Conservation (phyloP, 495 filamentous ascomycete species). For the Neurospora sp. region DNA sequence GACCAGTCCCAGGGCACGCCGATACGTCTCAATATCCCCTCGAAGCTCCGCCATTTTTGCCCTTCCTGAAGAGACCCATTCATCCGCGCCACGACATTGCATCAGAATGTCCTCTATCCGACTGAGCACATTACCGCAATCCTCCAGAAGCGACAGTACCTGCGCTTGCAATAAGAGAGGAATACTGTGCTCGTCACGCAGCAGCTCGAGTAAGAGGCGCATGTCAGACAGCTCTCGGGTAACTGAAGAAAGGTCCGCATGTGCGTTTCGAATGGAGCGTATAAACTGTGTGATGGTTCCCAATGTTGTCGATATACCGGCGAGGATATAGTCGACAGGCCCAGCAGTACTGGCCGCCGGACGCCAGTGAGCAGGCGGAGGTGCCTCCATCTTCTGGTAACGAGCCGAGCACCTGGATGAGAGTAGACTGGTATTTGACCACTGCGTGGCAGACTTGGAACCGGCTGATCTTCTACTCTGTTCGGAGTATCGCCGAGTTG, state of each 20-base stretch:
- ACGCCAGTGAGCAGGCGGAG: background rate
- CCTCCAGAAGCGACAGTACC: slow-evolving; percentile 13
- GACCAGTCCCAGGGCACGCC: slow-evolving; percentile 12
- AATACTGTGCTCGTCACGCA: slow-evolving; percentile 14
- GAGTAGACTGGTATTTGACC: background rate
- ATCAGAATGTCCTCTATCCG: slow-evolving; percentile 12
- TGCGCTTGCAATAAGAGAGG: slow-evolving; percentile 12
- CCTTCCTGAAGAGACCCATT: slow-evolving; percentile 11
- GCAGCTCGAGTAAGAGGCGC: slow-evolving; percentile 20
- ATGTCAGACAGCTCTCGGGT: slow-evolving; percentile 22
- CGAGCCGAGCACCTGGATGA: background rate
- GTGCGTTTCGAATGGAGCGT: slow-evolving; percentile 17
- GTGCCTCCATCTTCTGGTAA: background rate
- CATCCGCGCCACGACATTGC: slow-evolving; percentile 6
- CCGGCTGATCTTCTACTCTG: background rate
- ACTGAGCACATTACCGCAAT: slow-evolving; percentile 11
- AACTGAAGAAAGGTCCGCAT: slow-evolving; percentile 19
- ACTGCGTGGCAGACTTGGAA: background rate
- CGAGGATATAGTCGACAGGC: slow-evolving; percentile 17
- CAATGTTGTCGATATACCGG: slow-evolving; percentile 16
- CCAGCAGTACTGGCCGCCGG: slow-evolving; percentile 1
- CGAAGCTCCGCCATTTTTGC: slow-evolving; percentile 7
- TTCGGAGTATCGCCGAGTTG: background rate
- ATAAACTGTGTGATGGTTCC: slow-evolving; percentile 21
- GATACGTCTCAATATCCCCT: slow-evolving; percentile 8